Evolutionary conservation across 2,329 filamentous ascomycete species (phyloP), one percentile per base, ranked within the genome.

Genomic region (Talaromyces funiculosus): DNA sequence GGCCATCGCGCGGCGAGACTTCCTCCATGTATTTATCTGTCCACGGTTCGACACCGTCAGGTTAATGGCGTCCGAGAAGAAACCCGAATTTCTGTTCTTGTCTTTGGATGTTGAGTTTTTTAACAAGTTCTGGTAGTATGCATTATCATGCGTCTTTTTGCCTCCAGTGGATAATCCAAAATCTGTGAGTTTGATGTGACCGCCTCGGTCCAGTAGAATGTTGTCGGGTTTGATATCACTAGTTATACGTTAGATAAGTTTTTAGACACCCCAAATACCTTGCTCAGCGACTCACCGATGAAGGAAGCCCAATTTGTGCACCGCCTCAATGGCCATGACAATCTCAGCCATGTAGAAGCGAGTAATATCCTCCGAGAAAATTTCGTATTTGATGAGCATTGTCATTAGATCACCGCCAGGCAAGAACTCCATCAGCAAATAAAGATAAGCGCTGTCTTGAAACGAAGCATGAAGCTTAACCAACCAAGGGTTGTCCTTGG

Each of bases 221-320:
- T 99, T 99, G 79, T 99, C 94, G 12, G 94, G 94, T 77, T 99
- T 99, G 80, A 99, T 99, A 71, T 99, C 94, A 82, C 93, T 95
- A 65, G 42, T 56, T 31, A 38, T 3, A 20, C 6, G 20, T 29
- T 54, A 12, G 37, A 14, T 8, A n/a, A 24, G n/a, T n/a, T 65
- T 22, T 35, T 20, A 43, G 42, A 24, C 18, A 24, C 24, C 10
- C 20, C 10, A 43, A 14, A 43, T 43, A 43, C 4, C 20, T 24
- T 6, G 20, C 14, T 33, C 8, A 16, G 14, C 2, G 60, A 74
- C 88, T 68, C 82, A 96, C 92, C 94, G 91, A 81, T 99, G 94
- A 65, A 99, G 96, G 78, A 97, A 99, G 64, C 94, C 94, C 65
- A 97, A 84, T 75, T 96, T 96, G 78, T 99, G 94, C 43, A 99